Conservation (phyloP, 2,329 filamentous ascomycete species). For the Verticillium zaregamsianum region DNA sequence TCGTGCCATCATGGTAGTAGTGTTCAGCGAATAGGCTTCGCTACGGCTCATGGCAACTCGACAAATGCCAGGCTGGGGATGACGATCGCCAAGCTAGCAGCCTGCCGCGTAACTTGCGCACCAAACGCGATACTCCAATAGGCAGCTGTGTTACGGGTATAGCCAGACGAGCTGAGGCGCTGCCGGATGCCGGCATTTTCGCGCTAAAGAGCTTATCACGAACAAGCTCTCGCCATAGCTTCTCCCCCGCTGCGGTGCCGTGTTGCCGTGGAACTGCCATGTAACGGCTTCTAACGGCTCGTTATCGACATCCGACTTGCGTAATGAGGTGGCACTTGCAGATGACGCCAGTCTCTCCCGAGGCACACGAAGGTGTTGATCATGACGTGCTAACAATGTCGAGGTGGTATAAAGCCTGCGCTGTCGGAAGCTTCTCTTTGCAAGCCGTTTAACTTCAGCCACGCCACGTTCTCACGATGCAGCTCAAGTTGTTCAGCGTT, state of each 20-base stretch:
- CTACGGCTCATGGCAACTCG: neutral
- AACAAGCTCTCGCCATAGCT: neutral
- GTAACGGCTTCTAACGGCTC: neutral
- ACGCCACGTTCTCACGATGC: conserved; percentile 4
- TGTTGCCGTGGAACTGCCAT: neutral
- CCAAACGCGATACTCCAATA: neutral
- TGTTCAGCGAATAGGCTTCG: neutral
- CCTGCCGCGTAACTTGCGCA: neutral
- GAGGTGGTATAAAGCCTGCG: neutral
- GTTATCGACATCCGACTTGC: neutral
- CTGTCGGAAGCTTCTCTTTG: neutral
- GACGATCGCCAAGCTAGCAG: neutral
- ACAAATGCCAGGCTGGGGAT: neutral
- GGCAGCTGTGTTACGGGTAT: neutral
- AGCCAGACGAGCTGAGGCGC: neutral
- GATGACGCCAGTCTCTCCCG: neutral
- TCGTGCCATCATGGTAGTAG: neutral
- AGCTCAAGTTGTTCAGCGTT: neutral
- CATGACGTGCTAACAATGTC: neutral
- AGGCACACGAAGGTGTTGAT: neutral
- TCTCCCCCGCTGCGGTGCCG: neutral
- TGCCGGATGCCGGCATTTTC: neutral
- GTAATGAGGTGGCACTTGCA: neutral
- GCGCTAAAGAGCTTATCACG: neutral
- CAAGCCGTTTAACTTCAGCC: neutral